Evolutionary conservation across 139 green algal genomes (phyloP).

Genomic region (Closterium sp.): DNA sequence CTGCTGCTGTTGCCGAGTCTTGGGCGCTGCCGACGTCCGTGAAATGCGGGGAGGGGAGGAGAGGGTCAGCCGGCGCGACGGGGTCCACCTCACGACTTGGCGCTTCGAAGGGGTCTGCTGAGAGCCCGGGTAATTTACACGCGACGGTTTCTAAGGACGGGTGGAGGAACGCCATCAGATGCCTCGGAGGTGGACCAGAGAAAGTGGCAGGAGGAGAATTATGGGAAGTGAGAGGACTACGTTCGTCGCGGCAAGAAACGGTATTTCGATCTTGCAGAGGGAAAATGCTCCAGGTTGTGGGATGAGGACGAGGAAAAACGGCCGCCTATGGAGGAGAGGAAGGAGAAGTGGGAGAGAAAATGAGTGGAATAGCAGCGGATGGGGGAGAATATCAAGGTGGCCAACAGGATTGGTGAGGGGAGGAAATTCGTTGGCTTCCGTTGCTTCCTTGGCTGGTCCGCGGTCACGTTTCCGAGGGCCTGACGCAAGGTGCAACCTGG

Average conservation of each 20-base stretch:
- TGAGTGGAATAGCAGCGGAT: neutral
- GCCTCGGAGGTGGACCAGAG: neutral
- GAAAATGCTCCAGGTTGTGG: neutral
- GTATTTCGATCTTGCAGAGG: neutral
- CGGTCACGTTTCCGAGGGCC: no score
- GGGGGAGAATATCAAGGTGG: neutral
- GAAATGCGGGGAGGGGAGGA: neutral
- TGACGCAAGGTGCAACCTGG: no score
- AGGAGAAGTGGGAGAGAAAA: neutral
- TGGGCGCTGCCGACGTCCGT: neutral
- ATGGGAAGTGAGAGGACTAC: neutral
- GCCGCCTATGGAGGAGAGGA: neutral
- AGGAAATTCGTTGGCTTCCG: neutral
- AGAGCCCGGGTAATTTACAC: neutral
- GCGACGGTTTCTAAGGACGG: neutral
- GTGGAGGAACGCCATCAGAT: neutral
- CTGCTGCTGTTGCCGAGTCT: neutral
- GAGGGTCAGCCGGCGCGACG: neutral
- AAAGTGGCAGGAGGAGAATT: neutral
- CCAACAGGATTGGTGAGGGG: neutral
- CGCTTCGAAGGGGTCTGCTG: neutral
- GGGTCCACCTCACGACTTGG: neutral
- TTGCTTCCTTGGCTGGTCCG: neutral
- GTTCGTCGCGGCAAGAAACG: neutral
- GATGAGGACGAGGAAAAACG: neutral